phyloP scores from a whole-genome alignment of 306 rosid genomes.

The Gillenia trifoliata region DNA sequence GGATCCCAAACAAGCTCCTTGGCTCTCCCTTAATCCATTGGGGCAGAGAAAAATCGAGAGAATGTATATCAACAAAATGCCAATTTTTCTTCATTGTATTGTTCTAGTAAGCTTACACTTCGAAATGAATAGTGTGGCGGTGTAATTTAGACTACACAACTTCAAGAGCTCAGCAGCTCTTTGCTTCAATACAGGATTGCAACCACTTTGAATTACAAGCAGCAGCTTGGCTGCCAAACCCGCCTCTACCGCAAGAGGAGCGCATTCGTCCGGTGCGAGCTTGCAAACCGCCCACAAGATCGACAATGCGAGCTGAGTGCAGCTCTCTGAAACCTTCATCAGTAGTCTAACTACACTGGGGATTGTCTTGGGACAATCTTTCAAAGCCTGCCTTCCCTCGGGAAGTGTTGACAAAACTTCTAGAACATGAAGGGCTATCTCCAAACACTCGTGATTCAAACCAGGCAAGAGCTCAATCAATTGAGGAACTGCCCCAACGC shows the following conservation, averaged over 20 bases:
- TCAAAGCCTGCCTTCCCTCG: slow-evolving; percentile 65
- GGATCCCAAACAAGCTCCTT: slow-evolving; percentile 12
- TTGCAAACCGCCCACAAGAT: slow-evolving; percentile 69
- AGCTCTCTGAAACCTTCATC: slow-evolving; percentile 79
- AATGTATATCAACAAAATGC: slow-evolving; percentile 30
- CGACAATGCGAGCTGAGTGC: slow-evolving; percentile 60
- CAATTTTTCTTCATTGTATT: slow-evolving; percentile 45
- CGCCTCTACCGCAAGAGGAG: slow-evolving; percentile 63
- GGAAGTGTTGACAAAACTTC: slow-evolving; percentile 55
- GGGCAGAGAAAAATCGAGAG: slow-evolving; percentile 2
- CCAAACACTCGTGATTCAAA: slow-evolving; percentile 51
- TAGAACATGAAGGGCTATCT: slow-evolving; percentile 46
- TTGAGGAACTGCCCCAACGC: slow-evolving; percentile 59
- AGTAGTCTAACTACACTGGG: slow-evolving; percentile 53
- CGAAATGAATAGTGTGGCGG: slow-evolving; percentile 59
- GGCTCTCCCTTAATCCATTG: slow-evolving; percentile 12
- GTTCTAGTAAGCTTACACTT: slow-evolving; percentile 81
- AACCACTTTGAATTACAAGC: slow-evolving; percentile 79
- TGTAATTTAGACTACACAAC: slow-evolving; percentile 70
- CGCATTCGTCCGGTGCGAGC: slow-evolving; percentile 71
- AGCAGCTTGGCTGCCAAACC: slow-evolving; percentile 77
- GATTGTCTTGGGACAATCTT: slow-evolving; percentile 56
- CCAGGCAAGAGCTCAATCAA: slow-evolving; percentile 52
- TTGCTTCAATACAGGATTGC: slow-evolving; percentile 65
- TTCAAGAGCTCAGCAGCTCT: slow-evolving; percentile 66